These are phyloP conservation scores for Globisporangium polare DNA, from an alignment of 352 stramenopile species.

Conservation along the genomic window DNA sequence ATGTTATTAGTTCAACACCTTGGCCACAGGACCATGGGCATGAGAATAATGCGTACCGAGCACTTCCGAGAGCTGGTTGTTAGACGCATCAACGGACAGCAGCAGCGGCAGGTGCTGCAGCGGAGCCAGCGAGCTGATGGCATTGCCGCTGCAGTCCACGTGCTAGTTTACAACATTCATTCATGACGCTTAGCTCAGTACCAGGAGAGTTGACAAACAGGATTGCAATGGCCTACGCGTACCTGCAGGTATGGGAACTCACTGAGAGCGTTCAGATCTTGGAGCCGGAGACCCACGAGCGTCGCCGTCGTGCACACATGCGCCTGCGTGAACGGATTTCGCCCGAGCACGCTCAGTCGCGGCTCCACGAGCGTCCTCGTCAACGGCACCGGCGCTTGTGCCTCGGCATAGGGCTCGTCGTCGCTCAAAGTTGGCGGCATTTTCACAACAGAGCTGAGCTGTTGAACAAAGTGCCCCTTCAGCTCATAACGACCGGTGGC, in stretches of 20 bases:
- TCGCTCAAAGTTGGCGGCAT: slow-evolving; percentile 5
- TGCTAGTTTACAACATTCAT: slow-evolving; percentile 51
- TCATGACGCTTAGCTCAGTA: no score
- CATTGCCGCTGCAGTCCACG: slow-evolving; percentile 47
- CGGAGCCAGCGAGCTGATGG: slow-evolving; percentile 37
- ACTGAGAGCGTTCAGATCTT: slow-evolving; percentile 33
- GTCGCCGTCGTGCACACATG: slow-evolving; percentile 62
- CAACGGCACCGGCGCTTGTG: slow-evolving; percentile 18
- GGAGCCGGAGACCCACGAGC: slow-evolving; percentile 33
- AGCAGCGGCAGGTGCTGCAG: slow-evolving; percentile 47
- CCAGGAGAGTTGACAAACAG: no score
- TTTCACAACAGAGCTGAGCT: not conserved
- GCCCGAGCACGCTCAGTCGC: slow-evolving; percentile 45
- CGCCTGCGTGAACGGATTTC: slow-evolving; percentile 58
- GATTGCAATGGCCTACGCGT: no score
- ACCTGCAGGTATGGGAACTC: slow-evolving; percentile 66
- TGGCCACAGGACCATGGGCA: not conserved
- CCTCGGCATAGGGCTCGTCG: slow-evolving; percentile 15
- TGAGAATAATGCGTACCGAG: slow-evolving; percentile 21
- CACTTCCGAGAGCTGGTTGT: slow-evolving; percentile 55
- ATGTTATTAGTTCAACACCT: not conserved
- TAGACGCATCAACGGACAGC: slow-evolving; percentile 48
- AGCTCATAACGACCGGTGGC: no score
- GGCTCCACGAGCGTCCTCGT: slow-evolving; percentile 29
- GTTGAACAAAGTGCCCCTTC: not conserved